Base-by-base conservation (phyloP, 495 filamentous ascomycete species). In the Xylaria curta region DNA sequence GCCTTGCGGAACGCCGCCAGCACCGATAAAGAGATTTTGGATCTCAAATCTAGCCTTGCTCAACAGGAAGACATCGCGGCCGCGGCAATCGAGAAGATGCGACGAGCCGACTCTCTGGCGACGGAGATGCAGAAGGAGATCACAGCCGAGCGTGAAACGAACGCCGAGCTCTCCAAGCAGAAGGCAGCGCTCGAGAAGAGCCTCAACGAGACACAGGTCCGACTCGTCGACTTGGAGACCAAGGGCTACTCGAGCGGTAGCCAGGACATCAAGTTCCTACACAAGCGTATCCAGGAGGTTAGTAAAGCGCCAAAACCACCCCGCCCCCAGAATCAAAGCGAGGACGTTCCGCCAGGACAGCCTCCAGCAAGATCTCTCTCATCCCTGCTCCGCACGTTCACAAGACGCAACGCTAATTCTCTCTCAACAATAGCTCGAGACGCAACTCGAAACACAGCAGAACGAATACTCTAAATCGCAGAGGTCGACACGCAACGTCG, bases 1-100 rank as follows among this genome's bases (percentile, higher is more conserved):
- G 92, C 94, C 2, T 91, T 97, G 84, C 91, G 95, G 42, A 94
- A 97, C 77, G 96, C 96, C 26, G 96, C 96, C 21, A 91, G 88
- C 73, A 93, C 93, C 78, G 95, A 98, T 79, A 91, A 91, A 62
- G 94, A 97, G 75, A 86, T 98, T 10, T 88, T 99, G 3, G 93
- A 97, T 74, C 89, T 99, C 71, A 98, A 97, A 82, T 90, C 94
- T 9, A 89, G 87, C 66, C 88, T 98, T 47, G 96, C 95, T 10
- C 94, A 97, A 73, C 93, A 97, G 78, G 93, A 98, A 81, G 96
- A 99, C 78, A 91, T 98, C 36, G 94, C 94, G 24, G 87, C 92
- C 4, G 96, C 96, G 2, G 96, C 96, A 0, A 91, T 98, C 58
- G 95, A 94, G 77, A 98, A 98, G 85, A 99, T 99, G 96, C 88